Evolutionary conservation across 1,284 basidiomycete species (phyloP).

Genomic region (Ganoderma boninense): DNA sequence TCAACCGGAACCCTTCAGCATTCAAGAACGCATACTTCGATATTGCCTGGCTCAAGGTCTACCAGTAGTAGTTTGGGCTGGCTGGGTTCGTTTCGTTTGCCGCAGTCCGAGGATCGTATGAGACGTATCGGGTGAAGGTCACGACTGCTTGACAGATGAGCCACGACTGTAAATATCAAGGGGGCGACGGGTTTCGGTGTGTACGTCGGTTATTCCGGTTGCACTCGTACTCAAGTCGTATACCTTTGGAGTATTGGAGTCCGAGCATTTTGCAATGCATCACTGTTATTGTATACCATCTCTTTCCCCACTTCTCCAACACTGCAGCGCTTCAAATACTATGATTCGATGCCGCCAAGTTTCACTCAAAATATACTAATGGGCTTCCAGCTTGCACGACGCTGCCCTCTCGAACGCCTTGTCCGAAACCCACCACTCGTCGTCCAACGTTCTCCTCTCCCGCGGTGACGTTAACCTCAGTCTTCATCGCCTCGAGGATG

Average conservation of each 20-base stretch:
- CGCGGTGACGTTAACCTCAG: conserved; percentile 60
- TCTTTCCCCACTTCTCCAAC: too few relatives aligned
- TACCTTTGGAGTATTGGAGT: not conserved
- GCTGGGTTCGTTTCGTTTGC: not conserved
- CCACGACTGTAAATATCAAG: not conserved
- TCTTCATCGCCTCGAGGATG: conserved; percentile 81
- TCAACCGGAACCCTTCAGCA: conserved; percentile 57
- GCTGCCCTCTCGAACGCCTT: conserved; percentile 51
- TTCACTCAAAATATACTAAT: conserved; percentile 47
- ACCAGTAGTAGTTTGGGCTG: conserved; percentile 26
- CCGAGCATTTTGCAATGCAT: not conserved
- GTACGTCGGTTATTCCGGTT: not conserved
- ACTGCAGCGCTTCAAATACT: too few relatives aligned
- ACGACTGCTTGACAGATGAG: not conserved
- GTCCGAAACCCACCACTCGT: conserved; percentile 50
- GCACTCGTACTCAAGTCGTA: not conserved
- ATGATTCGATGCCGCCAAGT: not conserved
- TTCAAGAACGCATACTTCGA: conserved; percentile 77
- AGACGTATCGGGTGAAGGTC: not conserved
- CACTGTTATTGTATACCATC: not conserved
- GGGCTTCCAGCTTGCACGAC: conserved; percentile 54
- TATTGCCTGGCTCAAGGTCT: conserved; percentile 58
- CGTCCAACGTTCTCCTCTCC: conserved; percentile 57
- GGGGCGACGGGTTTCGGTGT: not conserved
- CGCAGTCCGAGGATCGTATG: not conserved